phyloP scores from a whole-genome alignment of 345 rosid species.

The Gossypium ekmanianum region DNA sequence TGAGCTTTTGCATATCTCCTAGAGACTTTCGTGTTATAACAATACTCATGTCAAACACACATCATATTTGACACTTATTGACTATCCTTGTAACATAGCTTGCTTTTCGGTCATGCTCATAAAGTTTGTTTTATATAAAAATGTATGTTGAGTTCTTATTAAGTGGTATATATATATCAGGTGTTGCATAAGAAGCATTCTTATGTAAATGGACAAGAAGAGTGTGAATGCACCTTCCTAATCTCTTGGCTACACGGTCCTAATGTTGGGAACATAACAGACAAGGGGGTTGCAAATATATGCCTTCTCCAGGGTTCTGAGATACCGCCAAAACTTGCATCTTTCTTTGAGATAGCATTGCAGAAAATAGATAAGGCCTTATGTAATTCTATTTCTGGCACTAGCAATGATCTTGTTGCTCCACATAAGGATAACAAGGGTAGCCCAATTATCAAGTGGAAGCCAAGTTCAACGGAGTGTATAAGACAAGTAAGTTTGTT shows the following conservation, averaged over 20 bases:
- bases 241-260: conserved; percentile 49
- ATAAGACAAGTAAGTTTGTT: conserved; percentile 15
- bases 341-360: conserved; percentile 24
- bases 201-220: conserved; percentile 34
- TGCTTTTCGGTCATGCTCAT: not conserved
- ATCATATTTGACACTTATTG: too few relatives aligned
- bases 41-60: too few relatives aligned
- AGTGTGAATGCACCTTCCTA: conserved; percentile 38
- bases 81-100: not conserved
- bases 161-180: conserved; percentile 17
- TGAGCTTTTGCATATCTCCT: too few relatives aligned
- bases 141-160: not conserved
- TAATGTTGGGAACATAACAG: not conserved
- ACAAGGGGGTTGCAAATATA: conserved; percentile 33
- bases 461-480: not conserved
- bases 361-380: conserved; percentile 16
- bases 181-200: conserved; percentile 30
- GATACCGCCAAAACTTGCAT: conserved; percentile 16
- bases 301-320: conserved; percentile 25
- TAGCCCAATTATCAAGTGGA: not conserved
- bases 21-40: too few relatives aligned
- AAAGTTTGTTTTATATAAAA: not conserved
- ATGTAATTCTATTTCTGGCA: not conserved
- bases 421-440: not conserved
- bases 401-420: not conserved